Percentiles rank a stretch among this genome's conserved stretches.
phyloP scores from a whole-genome alignment of 257 asterid genomes.

The Nicotiana knightiana region DNA sequence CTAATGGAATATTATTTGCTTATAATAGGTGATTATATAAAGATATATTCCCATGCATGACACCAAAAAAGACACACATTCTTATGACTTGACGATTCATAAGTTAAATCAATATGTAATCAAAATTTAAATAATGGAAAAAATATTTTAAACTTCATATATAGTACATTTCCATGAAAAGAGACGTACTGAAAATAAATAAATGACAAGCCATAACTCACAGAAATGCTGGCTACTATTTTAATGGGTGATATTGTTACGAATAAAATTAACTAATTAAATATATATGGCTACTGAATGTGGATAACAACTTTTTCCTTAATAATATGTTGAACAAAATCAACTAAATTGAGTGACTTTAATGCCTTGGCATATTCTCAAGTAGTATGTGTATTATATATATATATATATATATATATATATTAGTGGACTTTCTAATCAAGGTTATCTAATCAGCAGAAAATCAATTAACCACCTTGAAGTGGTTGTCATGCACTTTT shows the following conservation, averaged over 20 bases:
- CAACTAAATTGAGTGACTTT: background rate
- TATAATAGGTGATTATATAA: background rate
- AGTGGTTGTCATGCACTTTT: slow-evolving; percentile 14
- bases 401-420: background rate
- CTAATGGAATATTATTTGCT: slow-evolving; percentile 9
- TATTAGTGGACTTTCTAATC: slow-evolving; percentile 17
- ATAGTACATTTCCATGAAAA: background rate
- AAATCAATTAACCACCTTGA: slow-evolving; percentile 12
- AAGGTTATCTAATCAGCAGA: slow-evolving; percentile 24
- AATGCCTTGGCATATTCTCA: background rate
- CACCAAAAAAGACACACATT: background rate
- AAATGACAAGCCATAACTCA: background rate
- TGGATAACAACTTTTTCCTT: too few relatives aligned
- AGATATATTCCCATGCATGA: background rate
- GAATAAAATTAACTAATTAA: too few relatives aligned
- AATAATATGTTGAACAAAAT: too few relatives aligned
- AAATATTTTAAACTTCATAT: background rate
- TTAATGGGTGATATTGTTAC: too few relatives aligned
- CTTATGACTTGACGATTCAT: background rate
- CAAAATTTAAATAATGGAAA: background rate
- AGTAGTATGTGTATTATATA: background rate
- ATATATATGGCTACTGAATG: background rate
- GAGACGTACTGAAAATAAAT: background rate
- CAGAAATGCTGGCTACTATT: background rate
- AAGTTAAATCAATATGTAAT: background rate